These are phyloP conservation scores for Thelephora terrestris DNA, from an alignment of 1,284 basidiomycete genomes.

Conservation along the genomic window DNA sequence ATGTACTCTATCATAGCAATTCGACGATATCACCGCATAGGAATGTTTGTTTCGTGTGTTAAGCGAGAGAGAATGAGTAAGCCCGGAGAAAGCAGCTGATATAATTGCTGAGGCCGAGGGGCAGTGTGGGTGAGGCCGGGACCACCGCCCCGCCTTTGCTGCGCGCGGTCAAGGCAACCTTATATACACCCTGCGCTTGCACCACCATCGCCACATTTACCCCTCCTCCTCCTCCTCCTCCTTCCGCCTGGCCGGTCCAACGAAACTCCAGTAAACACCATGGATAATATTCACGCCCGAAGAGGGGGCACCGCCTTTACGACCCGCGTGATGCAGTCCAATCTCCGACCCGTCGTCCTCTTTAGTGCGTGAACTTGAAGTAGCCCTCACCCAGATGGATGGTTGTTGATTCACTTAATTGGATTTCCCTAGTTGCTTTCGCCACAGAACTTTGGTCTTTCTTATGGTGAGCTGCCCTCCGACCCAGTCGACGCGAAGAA, in stretches of 20 bases:
- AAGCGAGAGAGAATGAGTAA: too few species aligned
- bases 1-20: too few species aligned
- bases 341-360: slow-evolving; percentile 48
- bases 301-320: not conserved
- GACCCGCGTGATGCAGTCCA: slow-evolving; percentile 40
- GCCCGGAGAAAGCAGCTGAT: too few species aligned
- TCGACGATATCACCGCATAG: too few species aligned
- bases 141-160: not conserved
- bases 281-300: not conserved
- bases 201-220: not conserved
- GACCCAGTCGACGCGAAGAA: too few species aligned
- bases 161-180: not conserved
- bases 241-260: not conserved
- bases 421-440: slow-evolving; percentile 28
- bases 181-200: not conserved
- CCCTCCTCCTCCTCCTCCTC: not conserved
- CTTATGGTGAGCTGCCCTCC: slow-evolving; percentile 36
- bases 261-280: not conserved
- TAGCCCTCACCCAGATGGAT: not conserved
- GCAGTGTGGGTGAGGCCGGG: not conserved
- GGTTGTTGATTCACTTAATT: not conserved
- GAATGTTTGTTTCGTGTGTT: too few species aligned
- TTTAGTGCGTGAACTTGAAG: slow-evolving; percentile 33
- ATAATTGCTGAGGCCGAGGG: too few species aligned
- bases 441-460: slow-evolving; percentile 48